Evolutionary conservation across 192 early-diverging fungal genomes (phyloP).

Genomic region (Podila clonocystis): DNA sequence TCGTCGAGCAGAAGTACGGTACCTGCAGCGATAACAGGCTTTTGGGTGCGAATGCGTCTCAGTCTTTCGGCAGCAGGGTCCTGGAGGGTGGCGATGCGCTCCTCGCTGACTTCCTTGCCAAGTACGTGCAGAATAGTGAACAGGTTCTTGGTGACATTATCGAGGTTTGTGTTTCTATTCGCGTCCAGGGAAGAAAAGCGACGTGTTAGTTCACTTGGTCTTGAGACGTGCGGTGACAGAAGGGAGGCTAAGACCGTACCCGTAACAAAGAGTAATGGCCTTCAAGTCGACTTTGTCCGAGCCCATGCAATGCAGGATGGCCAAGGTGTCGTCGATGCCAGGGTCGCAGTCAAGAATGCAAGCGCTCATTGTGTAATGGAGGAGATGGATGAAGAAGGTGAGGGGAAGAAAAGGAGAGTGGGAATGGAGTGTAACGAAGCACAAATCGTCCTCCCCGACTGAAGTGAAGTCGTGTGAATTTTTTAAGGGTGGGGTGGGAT

Average conservation of each 20-base stretch:
- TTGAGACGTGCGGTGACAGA: not conserved
- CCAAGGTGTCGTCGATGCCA: conserved; percentile 60
- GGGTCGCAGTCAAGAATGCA: conserved; percentile 53
- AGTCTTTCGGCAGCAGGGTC: conserved; percentile 20
- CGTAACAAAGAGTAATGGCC: conserved; percentile 58
- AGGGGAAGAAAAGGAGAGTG: not conserved
- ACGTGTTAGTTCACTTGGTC: not conserved
- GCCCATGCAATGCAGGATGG: conserved; percentile 56
- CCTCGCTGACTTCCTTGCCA: conserved; percentile 36
- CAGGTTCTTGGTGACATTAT: conserved; percentile 53
- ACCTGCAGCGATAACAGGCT: conserved; percentile 54
- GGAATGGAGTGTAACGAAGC: too few species aligned
- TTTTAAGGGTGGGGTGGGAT: too few species aligned
- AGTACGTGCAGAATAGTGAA: conserved; percentile 56
- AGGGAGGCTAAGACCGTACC: conserved; percentile 5
- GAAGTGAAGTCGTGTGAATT: too few species aligned
- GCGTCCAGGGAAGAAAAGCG: not conserved
- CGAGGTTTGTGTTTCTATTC: conserved; percentile 35
- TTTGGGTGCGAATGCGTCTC: conserved; percentile 24
- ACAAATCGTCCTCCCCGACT: too few species aligned
- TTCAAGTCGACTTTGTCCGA: conserved; percentile 55
- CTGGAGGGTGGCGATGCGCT: conserved; percentile 10
- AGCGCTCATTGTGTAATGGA: conserved; percentile 4
- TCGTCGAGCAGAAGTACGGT: not conserved
- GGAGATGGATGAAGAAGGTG: not conserved